Evolutionary conservation across 192 early-diverging fungal species (phyloP), one percentile per base, ranked within the genome.

Genomic region (Coemansia sp.): DNA sequence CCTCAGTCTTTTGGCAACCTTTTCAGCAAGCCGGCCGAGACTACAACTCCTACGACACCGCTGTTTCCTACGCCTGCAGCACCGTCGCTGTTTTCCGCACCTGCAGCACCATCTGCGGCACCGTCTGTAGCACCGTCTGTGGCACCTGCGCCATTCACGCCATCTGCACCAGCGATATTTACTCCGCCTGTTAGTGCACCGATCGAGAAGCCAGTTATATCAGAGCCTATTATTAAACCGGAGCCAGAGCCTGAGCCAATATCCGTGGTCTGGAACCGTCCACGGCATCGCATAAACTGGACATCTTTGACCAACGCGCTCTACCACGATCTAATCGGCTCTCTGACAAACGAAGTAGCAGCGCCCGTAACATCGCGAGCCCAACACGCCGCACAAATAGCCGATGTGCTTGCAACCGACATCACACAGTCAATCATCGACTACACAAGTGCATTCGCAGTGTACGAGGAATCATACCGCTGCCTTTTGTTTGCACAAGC

Each of bases 241-340:
- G 15, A 2, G 3, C 50, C 60, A 10, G 36, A 48, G 20, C 58
- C 58, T 6, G 51, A 60, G n/a, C 36, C 36, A 17, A 36, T 59
- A 11, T 24, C 53, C 3, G 53, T 79, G 10, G 67, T 73, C 4
- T 79, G 76, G 76, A 72, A 73, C 61, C 54, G 46, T n/a, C 76
- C 76, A 21, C 70, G 76, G 17, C 56, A 58, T 28, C 70, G 70
- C 38, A 73, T 79, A 54, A 73, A 70, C 64, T 79, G 70, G 67
- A 79, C 76, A 7, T 61, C 67, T 20, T 67, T 79, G 14, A 62
- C 67, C 11, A 70, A 79, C 48, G 49, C 67, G 2, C 50, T 79
- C 10, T 79, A 71, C 61, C 54, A 68, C 60, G 58, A 66, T 20
- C 47, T 79, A 34, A 37, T 79, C 5, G 70, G 31, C 12, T 66